Evolutionary conservation across 352 stramenopile genomes (phyloP).

Genomic region (Phytophthora crassamura): DNA sequence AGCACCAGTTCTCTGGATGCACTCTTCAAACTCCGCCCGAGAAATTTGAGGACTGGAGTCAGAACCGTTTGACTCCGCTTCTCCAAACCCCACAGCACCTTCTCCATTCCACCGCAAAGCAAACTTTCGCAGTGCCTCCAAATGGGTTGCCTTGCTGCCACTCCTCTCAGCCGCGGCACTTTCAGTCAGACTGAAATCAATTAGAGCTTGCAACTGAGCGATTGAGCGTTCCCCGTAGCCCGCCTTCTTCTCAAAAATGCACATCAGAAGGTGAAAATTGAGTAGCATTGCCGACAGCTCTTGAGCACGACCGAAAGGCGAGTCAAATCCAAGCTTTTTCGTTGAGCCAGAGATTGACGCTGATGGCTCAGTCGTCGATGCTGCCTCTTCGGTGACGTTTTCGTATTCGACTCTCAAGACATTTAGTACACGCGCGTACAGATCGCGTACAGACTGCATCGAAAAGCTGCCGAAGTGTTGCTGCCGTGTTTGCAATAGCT

Average conservation of each 20-base stretch:
- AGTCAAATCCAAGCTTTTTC: background rate
- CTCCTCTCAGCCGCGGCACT: background rate
- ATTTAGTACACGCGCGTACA: slow-evolving; percentile 70
- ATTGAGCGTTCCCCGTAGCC: slow-evolving; percentile 72
- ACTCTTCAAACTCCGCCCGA: slow-evolving; percentile 19
- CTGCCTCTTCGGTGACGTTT: slow-evolving; percentile 13
- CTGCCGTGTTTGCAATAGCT: slow-evolving; percentile 52
- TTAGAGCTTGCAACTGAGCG: slow-evolving; percentile 68
- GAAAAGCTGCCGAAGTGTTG: slow-evolving; percentile 81
- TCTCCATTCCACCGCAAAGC: slow-evolving; percentile 40
- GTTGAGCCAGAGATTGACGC: background rate
- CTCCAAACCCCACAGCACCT: slow-evolving; percentile 32
- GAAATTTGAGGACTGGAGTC: slow-evolving; percentile 11
- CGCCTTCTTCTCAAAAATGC: slow-evolving; percentile 55
- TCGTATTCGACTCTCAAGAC: slow-evolving; percentile 50
- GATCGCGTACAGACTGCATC: slow-evolving; percentile 66
- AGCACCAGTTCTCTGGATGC: slow-evolving; percentile 24
- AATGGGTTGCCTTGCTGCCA: slow-evolving; percentile 20
- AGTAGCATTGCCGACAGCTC: slow-evolving; percentile 40
- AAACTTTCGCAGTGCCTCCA: slow-evolving; percentile 42
- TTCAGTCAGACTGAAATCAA: slow-evolving; percentile 56
- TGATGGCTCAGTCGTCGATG: background rate
- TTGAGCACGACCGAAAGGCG: background rate
- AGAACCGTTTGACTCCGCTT: slow-evolving; percentile 13
- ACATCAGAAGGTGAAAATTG: slow-evolving; percentile 61